These are phyloP conservation scores for Nothopassalora personata DNA, from an alignment of 2,329 filamentous ascomycete genomes.

Conservation along the genomic window DNA sequence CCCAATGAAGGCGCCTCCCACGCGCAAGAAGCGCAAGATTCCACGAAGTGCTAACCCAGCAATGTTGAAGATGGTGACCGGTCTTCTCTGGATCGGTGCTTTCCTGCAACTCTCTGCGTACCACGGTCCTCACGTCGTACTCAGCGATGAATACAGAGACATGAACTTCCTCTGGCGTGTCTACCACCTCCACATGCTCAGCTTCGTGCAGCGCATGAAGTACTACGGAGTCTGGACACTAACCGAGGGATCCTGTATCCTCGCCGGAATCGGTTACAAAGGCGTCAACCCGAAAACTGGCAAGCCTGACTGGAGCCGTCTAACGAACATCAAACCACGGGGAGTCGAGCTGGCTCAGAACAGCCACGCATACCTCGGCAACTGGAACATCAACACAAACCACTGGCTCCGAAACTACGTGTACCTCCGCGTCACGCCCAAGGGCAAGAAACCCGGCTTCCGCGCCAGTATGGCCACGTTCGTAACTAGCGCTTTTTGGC, in stretches of 20 bases:
- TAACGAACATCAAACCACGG: conserved; percentile 84
- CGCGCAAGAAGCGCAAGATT: conserved; percentile 84
- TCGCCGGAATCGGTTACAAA: conserved; percentile 90
- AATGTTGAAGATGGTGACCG: conserved; percentile 65
- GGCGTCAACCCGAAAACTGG: conserved; percentile 80
- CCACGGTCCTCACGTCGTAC: conserved; percentile 61
- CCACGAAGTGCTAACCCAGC: conserved; percentile 86
- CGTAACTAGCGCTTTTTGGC: conserved; percentile 91
- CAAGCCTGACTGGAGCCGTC: conserved; percentile 80
- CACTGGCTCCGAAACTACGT: conserved; percentile 94
- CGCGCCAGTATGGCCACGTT: conserved; percentile 91
- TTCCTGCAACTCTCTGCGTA: conserved; percentile 68
- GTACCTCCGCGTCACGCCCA: conserved; percentile 89
- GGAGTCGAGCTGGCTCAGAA: conserved; percentile 88
- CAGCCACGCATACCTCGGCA: conserved; percentile 80
- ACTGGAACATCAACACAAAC: conserved; percentile 99
- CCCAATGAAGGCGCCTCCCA: conserved; percentile 76
- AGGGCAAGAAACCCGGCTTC: conserved; percentile 94
- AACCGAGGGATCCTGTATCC: conserved; percentile 89
- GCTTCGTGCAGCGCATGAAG: conserved; percentile 76
- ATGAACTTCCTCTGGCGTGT: conserved; percentile 68
- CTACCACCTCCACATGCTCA: conserved; percentile 77
- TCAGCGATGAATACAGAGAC: conserved; percentile 60
- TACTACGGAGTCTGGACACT: conserved; percentile 96
- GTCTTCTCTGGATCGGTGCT: conserved; percentile 70